Evolutionary conservation across 345 rosid genomes (phyloP).

Genomic region (Eucalyptus guilfoylei): DNA sequence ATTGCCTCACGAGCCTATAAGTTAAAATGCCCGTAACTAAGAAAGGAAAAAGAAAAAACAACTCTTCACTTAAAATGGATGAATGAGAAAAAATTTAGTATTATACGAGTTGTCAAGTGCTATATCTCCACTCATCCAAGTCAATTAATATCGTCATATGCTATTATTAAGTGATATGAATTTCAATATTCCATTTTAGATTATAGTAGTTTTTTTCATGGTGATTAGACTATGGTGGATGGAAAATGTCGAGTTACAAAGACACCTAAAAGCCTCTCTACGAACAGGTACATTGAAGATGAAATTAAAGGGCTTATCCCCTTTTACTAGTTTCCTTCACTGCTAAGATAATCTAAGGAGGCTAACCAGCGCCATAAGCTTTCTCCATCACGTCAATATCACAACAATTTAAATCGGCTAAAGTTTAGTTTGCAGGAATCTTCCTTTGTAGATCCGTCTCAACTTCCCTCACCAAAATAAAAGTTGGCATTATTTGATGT

Average conservation of each 20-base stretch:
- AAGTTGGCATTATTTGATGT: too few species aligned
- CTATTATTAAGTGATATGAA: not conserved
- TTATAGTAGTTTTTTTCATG: not conserved
- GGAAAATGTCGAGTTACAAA: not conserved
- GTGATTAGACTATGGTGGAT: not conserved
- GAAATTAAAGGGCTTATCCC: not conserved
- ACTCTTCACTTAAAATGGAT: not conserved
- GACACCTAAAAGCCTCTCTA: not conserved
- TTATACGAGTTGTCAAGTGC: not conserved
- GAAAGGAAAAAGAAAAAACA: not conserved
- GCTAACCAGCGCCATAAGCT: not conserved
- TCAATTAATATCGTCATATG: not conserved
- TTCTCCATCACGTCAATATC: not conserved
- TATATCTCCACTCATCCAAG: not conserved
- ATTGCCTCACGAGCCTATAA: not conserved
- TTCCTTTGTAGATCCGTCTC: not conserved
- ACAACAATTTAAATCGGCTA: not conserved
- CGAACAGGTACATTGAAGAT: not conserved
- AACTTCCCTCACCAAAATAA: not conserved
- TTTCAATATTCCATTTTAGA: not conserved
- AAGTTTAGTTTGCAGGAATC: not conserved
- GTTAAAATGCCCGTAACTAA: not conserved
- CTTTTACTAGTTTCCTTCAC: not conserved
- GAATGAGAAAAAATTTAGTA: not conserved
- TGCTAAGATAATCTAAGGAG: not conserved